Conservation (phyloP, 2,329 filamentous ascomycete species). For the Colletotrichum truncatum region DNA sequence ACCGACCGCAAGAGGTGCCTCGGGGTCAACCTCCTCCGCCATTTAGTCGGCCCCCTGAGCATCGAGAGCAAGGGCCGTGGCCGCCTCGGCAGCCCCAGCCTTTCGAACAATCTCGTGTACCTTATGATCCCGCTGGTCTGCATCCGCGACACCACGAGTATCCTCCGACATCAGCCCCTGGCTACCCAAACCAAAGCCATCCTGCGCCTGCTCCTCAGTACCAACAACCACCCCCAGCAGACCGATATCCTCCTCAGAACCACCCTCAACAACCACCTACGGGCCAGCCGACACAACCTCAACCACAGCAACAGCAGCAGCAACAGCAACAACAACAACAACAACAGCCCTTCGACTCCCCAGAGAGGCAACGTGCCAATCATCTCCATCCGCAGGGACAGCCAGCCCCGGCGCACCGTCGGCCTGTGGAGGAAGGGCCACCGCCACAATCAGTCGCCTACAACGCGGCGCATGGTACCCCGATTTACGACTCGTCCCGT, state of each 20-base stretch:
- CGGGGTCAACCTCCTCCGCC: slow-evolving; percentile 46
- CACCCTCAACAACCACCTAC: slow-evolving; percentile 37
- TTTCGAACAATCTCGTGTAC: slow-evolving; percentile 52
- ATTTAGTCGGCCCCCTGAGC: slow-evolving; percentile 54
- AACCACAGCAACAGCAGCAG: neutral
- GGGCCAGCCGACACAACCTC: slow-evolving; percentile 4
- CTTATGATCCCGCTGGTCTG: slow-evolving; percentile 52
- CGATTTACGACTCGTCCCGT: slow-evolving; percentile 53
- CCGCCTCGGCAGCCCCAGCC: slow-evolving; percentile 44
- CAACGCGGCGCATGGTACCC: slow-evolving; percentile 50
- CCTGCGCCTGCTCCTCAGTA: slow-evolving; percentile 36
- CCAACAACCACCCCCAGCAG: slow-evolving; percentile 38
- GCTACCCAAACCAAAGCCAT: slow-evolving; percentile 44
- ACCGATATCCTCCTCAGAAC: slow-evolving; percentile 38
- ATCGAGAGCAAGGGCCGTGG: slow-evolving; percentile 43
- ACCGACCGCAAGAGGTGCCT: slow-evolving; percentile 48
- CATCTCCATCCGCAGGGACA: slow-evolving; percentile 41
- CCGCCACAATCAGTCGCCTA: slow-evolving; percentile 62
- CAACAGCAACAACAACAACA: slow-evolving; percentile 33
- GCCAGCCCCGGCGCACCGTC: slow-evolving; percentile 47
- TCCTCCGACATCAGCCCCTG: slow-evolving; percentile 50
- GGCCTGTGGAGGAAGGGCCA: slow-evolving; percentile 57
- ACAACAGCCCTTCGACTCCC: slow-evolving; percentile 40
- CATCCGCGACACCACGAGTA: slow-evolving; percentile 59
- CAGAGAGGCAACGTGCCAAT: slow-evolving; percentile 38